phyloP scores from a whole-genome alignment of 805 yeast genomes.

The Metschnikowia noctiluminum region DNA sequence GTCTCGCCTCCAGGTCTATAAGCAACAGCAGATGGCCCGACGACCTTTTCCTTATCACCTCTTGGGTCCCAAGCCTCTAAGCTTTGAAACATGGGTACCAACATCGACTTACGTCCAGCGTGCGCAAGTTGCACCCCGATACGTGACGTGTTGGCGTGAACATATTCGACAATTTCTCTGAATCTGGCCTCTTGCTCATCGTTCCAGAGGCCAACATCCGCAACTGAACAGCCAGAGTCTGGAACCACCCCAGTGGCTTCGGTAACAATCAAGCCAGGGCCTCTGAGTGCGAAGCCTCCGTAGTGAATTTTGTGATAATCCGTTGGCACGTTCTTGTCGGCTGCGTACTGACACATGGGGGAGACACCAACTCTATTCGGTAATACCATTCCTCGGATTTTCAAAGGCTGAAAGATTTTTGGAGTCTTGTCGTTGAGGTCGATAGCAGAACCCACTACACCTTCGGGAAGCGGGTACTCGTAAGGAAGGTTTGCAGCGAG shows the following conservation, averaged over 20 bases:
- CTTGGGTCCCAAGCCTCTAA: slow-evolving; percentile 7
- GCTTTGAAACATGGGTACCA: slow-evolving; percentile 19
- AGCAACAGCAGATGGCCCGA: slow-evolving; percentile 44
- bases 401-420: slow-evolving; percentile 42
- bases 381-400: slow-evolving; percentile 37
- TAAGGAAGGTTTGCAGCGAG: slow-evolving; percentile 3
- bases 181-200: slow-evolving; percentile 48
- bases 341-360: slow-evolving; percentile 51
- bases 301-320: slow-evolving; percentile 52
- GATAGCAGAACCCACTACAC: slow-evolving; percentile 1
- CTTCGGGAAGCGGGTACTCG: slow-evolving; percentile 2
- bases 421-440: slow-evolving; percentile 13
- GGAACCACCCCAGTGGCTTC: slow-evolving; percentile 57
- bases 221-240: slow-evolving; percentile 22
- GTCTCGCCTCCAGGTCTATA: slow-evolving; percentile 27
- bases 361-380: slow-evolving; percentile 44
- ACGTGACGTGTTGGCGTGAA: slow-evolving; percentile 43
- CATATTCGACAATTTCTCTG: slow-evolving; percentile 44
- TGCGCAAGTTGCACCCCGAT: slow-evolving; percentile 52
- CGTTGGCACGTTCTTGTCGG: slow-evolving; percentile 40
- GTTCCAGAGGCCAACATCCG: slow-evolving; percentile 30
- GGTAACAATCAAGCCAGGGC: slow-evolving; percentile 57
- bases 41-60: slow-evolving; percentile 25
- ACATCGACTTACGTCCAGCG: slow-evolving; percentile 41
- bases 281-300: slow-evolving; percentile 48